These are phyloP conservation scores for Ambrosia hybrid DNA, from an alignment of 140 eudicot genomes.

Conservation along the genomic window DNA sequence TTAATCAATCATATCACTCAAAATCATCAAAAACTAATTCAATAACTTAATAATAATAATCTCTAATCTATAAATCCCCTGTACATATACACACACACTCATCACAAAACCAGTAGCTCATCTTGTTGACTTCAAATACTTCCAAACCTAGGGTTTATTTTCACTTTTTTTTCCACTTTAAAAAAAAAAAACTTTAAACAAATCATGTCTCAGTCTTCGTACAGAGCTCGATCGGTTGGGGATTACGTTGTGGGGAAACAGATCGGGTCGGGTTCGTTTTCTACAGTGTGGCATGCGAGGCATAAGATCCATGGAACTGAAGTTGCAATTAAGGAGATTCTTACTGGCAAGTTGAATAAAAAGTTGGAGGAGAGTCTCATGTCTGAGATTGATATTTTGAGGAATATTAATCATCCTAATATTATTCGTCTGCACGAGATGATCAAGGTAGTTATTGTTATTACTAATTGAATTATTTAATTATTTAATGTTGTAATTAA, in stretches of 20 bases:
- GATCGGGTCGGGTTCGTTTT: slow-evolving; percentile 86
- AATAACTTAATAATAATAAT: not conserved
- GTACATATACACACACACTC: not conserved
- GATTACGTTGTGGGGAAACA: slow-evolving; percentile 76
- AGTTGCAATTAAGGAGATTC: slow-evolving; percentile 88
- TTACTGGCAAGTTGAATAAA: slow-evolving; percentile 51
- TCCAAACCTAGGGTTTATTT: slow-evolving; percentile 7
- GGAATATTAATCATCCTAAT: slow-evolving; percentile 73
- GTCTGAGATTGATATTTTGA: slow-evolving; percentile 83
- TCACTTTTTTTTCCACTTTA: not conserved
- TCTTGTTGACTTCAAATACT: slow-evolving; percentile 17
- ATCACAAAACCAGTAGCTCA: slow-evolving; percentile 22
- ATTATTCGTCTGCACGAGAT: slow-evolving; percentile 73
- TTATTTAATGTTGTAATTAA: no score
- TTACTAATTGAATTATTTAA: not conserved
- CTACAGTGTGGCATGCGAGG: slow-evolving; percentile 79
- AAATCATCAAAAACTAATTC: slow-evolving; percentile 22
- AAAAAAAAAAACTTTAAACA: no score
- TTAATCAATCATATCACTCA: slow-evolving; percentile 9
- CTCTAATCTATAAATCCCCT: no score
- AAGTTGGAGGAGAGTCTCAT: slow-evolving; percentile 76
- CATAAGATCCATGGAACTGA: slow-evolving; percentile 78
- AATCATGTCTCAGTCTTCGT: slow-evolving; percentile 44
- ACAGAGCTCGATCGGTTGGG: slow-evolving; percentile 65
- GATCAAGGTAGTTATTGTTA: slow-evolving; percentile 56